These are phyloP conservation scores for Solanum piurae DNA, from an alignment of 257 asterid genomes.

Conservation along the genomic window DNA sequence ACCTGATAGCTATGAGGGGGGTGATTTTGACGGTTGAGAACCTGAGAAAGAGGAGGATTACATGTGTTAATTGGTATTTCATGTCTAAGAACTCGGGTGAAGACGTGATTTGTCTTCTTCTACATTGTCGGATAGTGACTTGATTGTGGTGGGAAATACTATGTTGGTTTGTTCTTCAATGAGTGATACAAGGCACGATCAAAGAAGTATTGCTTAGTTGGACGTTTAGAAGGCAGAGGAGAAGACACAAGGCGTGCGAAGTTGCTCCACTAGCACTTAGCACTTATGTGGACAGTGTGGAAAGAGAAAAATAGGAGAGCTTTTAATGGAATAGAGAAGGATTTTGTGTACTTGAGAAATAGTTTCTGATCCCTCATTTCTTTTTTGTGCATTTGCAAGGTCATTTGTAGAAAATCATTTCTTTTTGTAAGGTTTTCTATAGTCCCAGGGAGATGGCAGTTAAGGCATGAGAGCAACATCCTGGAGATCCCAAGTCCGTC, in stretches of 20 bases:
- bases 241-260: background rate
- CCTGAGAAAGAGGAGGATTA: background rate
- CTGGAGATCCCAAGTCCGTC: background rate
- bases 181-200: background rate
- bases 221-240: background rate
- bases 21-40: background rate
- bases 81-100: background rate
- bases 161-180: background rate
- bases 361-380: background rate
- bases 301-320: background rate
- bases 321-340: background rate
- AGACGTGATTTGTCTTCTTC: background rate
- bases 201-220: background rate
- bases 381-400: background rate
- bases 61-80: background rate
- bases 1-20: background rate
- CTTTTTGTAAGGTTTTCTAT: background rate
- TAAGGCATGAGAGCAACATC: background rate
- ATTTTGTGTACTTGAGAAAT: background rate
- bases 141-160: background rate
- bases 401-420: background rate
- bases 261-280: background rate
- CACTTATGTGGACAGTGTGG: background rate
- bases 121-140: background rate
- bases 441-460: background rate